Percentiles rank a stretch among this genome's conserved stretches.
Conservation (phyloP, 305 asterid species). For the Fraxinus angustifolia region DNA sequence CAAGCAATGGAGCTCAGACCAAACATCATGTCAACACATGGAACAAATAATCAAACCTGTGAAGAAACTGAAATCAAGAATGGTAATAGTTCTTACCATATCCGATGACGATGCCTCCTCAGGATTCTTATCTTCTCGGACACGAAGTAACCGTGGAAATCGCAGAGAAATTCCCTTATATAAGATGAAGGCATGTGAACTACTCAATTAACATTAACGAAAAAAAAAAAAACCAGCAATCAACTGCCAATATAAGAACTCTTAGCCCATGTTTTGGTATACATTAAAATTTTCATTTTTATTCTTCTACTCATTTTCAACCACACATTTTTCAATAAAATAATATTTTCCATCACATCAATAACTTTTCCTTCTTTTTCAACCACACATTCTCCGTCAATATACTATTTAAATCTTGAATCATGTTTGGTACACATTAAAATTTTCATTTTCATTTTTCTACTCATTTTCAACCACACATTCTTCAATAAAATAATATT, state of each 20-base stretch:
- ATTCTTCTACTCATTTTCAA: too few relatives aligned
- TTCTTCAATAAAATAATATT: too few relatives aligned
- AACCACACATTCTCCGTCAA: too few relatives aligned
- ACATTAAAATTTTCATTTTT: too few relatives aligned
- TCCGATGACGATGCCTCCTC: conserved; percentile 90
- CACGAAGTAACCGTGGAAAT: conserved; percentile 82
- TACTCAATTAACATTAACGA: background rate
- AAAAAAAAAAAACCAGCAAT: background rate
- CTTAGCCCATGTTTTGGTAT: too few relatives aligned
- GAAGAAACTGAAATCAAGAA: conserved; percentile 3
- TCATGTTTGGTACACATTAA: too few relatives aligned
- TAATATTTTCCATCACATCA: too few relatives aligned
- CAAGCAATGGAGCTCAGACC: background rate
- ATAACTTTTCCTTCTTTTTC: too few relatives aligned
- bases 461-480: too few relatives aligned
- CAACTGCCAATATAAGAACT: background rate
- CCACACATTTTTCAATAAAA: too few relatives aligned
- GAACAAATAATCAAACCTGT: background rate
- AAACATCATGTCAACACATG: background rate
- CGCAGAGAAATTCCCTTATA: conserved; percentile 82
- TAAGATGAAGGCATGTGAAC: conserved; percentile 14
- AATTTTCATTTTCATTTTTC: too few relatives aligned
- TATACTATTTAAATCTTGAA: too few relatives aligned
- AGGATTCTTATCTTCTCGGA: conserved; percentile 86
- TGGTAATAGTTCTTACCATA: conserved; percentile 42